Percentiles rank a stretch among this genome's conserved stretches.
Evolutionary conservation across 495 filamentous ascomycete genomes (phyloP).

Genomic region (Daldinia vernicosa): DNA sequence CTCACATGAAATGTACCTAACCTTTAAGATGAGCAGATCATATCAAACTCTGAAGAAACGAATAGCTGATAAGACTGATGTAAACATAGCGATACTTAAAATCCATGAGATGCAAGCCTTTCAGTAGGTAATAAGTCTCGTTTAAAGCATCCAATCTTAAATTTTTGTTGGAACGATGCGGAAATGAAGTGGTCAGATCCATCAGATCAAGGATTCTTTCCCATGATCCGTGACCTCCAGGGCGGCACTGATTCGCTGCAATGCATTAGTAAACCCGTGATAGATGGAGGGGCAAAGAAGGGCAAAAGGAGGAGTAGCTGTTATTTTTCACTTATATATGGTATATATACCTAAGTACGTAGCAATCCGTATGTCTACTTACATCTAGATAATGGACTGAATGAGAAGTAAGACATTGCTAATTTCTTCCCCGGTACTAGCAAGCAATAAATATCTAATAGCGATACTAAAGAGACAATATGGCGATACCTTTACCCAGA

Average conservation of each 20-base stretch:
- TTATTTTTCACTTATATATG: neutral
- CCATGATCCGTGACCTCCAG: constrained; percentile 12
- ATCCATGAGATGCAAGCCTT: constrained; percentile 4
- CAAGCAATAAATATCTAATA: constrained; percentile 5
- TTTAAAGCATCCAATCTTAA: constrained; percentile 18
- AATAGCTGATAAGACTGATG: neutral
- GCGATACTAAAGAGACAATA: constrained; percentile 1
- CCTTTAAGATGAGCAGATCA: neutral
- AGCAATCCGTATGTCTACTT: neutral
- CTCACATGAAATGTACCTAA: neutral
- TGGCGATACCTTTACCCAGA: neutral
- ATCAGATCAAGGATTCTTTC: constrained; percentile 12
- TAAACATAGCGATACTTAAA: neutral
- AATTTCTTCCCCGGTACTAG: constrained; percentile 15
- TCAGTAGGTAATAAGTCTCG: neutral
- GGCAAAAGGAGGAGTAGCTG: too few relatives aligned
- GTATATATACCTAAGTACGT: too few relatives aligned
- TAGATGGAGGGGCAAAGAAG: neutral
- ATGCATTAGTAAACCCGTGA: neutral
- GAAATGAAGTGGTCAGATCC: constrained; percentile 16
- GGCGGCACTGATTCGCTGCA: neutral
- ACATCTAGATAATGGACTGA: neutral
- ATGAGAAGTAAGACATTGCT: constrained; percentile 22
- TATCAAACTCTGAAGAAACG: neutral
- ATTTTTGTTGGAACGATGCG: constrained; percentile 11